These are phyloP conservation scores for Barbatosphaeria neglecta DNA, from an alignment of 495 filamentous ascomycete genomes.

Conservation along the genomic window DNA sequence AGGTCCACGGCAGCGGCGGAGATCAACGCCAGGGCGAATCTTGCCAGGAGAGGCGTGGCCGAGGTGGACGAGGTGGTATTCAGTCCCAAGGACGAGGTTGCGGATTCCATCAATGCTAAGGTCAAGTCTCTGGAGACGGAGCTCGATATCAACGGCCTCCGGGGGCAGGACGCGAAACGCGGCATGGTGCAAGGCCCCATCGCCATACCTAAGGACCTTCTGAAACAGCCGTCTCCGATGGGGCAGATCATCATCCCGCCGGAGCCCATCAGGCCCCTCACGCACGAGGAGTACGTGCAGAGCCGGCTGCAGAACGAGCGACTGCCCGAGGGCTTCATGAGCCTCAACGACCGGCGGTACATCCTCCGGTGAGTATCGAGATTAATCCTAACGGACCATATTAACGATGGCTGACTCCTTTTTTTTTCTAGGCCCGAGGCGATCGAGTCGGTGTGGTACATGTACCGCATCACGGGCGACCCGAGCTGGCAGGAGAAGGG, in stretches of 20 bases:
- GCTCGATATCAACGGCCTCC: conserved; percentile 9
- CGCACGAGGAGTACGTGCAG: conserved; percentile 55
- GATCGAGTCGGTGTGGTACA: conserved; percentile 91
- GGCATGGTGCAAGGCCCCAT: conserved; percentile 13
- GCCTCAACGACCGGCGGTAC: conserved; percentile 50
- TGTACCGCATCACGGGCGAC: conserved; percentile 86
- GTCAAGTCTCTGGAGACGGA: conserved; percentile 5
- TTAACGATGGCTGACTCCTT: conserved; percentile 1
- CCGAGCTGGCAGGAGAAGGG: conserved; percentile 69
- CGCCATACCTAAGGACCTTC: no score
- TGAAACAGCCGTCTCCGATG: no score
- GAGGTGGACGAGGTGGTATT: not conserved
- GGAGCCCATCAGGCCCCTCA: conserved; percentile 30
- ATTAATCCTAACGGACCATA: not conserved
- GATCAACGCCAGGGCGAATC: not conserved
- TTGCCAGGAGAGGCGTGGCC: not conserved
- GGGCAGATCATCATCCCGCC: conserved; percentile 7
- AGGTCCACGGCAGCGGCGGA: not conserved
- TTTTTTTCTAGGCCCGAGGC: conserved; percentile 61
- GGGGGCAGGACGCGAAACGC: conserved; percentile 2
- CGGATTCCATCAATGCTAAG: conserved; percentile 1
- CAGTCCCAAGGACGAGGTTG: conserved; percentile 1
- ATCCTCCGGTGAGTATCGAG: conserved; percentile 52
- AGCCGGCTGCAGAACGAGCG: conserved; percentile 46
- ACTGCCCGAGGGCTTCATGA: conserved; percentile 55